phyloP scores from a whole-genome alignment of 169 alveolate genomes.

The Plasmodium malariae region DNA sequence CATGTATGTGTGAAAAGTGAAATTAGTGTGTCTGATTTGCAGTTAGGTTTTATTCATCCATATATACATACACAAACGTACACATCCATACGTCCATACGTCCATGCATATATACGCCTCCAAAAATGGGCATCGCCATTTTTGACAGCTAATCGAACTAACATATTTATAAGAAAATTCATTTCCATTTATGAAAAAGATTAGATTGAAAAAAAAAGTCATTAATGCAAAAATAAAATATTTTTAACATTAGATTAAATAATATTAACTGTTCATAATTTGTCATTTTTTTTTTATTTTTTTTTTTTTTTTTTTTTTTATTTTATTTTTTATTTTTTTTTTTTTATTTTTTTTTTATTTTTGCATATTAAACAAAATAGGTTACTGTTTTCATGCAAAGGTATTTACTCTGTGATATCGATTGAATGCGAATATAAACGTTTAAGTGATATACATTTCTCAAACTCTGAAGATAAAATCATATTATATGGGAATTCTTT shows the following conservation, averaged over 20 bases:
- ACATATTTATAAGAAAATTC: neutral
- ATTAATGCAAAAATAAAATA: neutral
- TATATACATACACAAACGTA: neutral
- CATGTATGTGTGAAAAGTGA: neutral
- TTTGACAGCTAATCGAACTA: neutral
- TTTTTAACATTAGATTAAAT: neutral
- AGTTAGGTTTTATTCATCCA: too few relatives aligned
- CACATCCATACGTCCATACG: neutral
- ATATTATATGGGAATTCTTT: slow-evolving; percentile 47
- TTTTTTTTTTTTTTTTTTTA: too few relatives aligned
- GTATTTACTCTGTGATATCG: slow-evolving; percentile 22
- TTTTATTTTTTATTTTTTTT: too few relatives aligned
- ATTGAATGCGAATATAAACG: slow-evolving; percentile 55
- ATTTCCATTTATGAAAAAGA: neutral
- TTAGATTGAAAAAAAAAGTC: neutral
- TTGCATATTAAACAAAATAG: slow-evolving; percentile 1
- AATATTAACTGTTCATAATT: slow-evolving; percentile 8
- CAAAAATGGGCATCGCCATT: too few relatives aligned
- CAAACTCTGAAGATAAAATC: slow-evolving; percentile 32
- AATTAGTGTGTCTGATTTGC: too few relatives aligned
- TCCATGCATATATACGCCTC: neutral
- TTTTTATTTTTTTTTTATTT: slow-evolving; percentile 17
- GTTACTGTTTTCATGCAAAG: slow-evolving; percentile 31
- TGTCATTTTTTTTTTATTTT: neutral
- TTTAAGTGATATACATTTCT: slow-evolving; percentile 29